Conservation (phyloP, 331 rosid species). For the Stylosanthes scabra region DNA sequence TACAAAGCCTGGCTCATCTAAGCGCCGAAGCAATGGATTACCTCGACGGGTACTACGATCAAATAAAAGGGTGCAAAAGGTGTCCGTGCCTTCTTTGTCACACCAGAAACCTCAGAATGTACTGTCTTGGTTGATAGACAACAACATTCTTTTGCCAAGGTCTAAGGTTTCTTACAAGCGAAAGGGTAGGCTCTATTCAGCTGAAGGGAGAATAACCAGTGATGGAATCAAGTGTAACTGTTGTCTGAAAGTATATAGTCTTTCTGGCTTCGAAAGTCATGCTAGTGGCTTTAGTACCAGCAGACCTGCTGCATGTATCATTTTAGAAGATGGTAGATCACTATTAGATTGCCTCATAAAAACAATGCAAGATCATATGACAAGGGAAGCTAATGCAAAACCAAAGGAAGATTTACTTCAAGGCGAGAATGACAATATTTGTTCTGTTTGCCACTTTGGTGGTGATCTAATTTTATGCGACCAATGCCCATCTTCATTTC, state of each 20-base stretch:
- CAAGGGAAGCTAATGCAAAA: slow-evolving; percentile 31
- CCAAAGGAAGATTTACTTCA: slow-evolving; percentile 14
- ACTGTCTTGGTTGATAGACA: slow-evolving; percentile 82
- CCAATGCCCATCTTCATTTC: slow-evolving; percentile 80
- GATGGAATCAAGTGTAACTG: slow-evolving; percentile 82
- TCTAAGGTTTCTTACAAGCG: slow-evolving; percentile 55
- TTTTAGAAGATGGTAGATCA: slow-evolving; percentile 70
- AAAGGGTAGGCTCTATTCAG: slow-evolving; percentile 31
- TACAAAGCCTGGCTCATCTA: slow-evolving; percentile 38
- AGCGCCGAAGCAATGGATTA: slow-evolving; percentile 38
- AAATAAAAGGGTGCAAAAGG: slow-evolving; percentile 63
- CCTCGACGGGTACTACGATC: slow-evolving; percentile 49
- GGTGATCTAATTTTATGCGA: slow-evolving; percentile 83
- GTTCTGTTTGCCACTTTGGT: slow-evolving; percentile 78
- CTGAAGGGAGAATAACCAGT: slow-evolving; percentile 65
- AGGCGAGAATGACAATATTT: slow-evolving; percentile 69
- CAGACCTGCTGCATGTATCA: slow-evolving; percentile 58
- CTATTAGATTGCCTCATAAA: slow-evolving; percentile 65
- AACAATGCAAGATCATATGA: slow-evolving; percentile 39
- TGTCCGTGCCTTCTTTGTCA: slow-evolving; percentile 45
- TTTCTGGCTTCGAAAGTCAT: slow-evolving; percentile 60
- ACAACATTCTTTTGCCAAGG: slow-evolving; percentile 63
- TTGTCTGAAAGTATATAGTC: slow-evolving; percentile 54
- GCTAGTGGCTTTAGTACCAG: slow-evolving; percentile 47
- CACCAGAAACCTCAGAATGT: slow-evolving; percentile 63